Percentiles rank a stretch among this genome's conserved stretches.
phyloP scores from a whole-genome alignment of 164 flowering plant species.

The Amborella trichopoda region DNA sequence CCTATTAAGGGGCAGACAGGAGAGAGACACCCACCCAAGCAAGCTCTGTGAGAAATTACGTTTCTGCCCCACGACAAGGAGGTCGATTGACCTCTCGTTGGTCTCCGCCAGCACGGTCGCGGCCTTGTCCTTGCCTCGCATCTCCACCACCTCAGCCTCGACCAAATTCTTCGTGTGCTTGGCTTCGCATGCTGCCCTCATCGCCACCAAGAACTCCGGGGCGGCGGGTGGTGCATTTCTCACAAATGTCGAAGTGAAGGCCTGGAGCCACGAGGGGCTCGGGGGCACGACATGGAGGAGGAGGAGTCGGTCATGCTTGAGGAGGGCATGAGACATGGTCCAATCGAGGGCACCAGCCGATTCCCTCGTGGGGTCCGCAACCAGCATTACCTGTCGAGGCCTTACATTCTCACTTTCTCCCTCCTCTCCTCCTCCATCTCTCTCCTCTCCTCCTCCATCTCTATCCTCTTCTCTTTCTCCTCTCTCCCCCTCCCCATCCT shows the following conservation, averaged over 20 bases:
- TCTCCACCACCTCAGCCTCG: constrained; percentile 26
- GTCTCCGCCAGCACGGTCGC: constrained; percentile 26
- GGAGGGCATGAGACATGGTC: constrained; percentile 42
- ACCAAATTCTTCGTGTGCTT: constrained; percentile 39
- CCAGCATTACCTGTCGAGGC: constrained; percentile 15
- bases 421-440: no score
- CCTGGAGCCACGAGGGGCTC: constrained; percentile 27
- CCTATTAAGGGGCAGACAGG: neutral
- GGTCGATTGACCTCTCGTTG: constrained; percentile 23
- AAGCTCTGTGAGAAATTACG: constrained; percentile 39
- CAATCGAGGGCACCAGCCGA: constrained; percentile 56
- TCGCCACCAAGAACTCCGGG: constrained; percentile 46
- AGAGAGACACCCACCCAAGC: constrained; percentile 35
- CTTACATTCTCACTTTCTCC: neutral
- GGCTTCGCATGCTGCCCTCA: constrained; percentile 33
- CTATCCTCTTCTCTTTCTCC: no score
- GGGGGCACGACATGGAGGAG: constrained; percentile 42
- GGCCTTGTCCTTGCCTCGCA: constrained; percentile 49
- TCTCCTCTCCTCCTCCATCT: no score
- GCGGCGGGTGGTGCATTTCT: no score
- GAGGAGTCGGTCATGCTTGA: constrained; percentile 44
- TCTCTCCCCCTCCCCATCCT: no score
- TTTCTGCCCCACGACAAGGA: constrained; percentile 56
- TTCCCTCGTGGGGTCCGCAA: constrained; percentile 49
- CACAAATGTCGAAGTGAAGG: constrained; percentile 23